phyloP scores from a whole-genome alignment of 176 grass and related monocot genomes.

The Aechmea fasciata region DNA sequence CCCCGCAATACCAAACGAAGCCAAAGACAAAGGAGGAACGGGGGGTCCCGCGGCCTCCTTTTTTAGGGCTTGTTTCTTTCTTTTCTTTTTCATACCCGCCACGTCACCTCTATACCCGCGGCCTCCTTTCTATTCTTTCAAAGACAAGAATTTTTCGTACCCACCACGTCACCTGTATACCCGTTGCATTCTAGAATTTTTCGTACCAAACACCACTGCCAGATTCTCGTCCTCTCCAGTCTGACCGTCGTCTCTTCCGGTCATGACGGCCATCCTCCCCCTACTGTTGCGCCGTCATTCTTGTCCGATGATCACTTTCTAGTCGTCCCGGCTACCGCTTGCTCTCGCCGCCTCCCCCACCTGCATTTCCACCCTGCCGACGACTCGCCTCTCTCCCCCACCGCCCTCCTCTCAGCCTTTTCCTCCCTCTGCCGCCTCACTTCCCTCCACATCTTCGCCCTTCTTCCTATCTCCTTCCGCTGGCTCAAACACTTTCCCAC shows the following conservation, averaged over 20 bases:
- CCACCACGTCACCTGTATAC: too few species aligned
- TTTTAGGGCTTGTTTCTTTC: too few species aligned
- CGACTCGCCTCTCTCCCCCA: slow-evolving; percentile 40
- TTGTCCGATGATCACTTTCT: slow-evolving; percentile 37
- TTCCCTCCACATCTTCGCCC: slow-evolving; percentile 50
- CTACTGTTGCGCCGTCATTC: background rate
- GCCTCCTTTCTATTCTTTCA: too few species aligned
- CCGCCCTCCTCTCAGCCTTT: slow-evolving; percentile 25
- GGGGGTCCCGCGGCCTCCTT: too few species aligned
- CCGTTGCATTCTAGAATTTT: too few species aligned
- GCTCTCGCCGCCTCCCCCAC: slow-evolving; percentile 34
- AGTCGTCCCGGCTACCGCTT: slow-evolving; percentile 20
- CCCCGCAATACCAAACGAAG: too few species aligned
- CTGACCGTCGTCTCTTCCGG: slow-evolving; percentile 34
- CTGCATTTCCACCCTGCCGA: slow-evolving; percentile 44
- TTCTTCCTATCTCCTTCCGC: slow-evolving; percentile 40
- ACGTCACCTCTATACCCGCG: too few species aligned
- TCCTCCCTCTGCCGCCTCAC: slow-evolving; percentile 37
- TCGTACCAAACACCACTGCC: too few species aligned
- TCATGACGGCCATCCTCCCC: background rate
- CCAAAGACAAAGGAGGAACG: too few species aligned
- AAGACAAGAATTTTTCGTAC: too few species aligned
- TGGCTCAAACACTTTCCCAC: slow-evolving; percentile 46
- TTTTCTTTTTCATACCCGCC: too few species aligned
- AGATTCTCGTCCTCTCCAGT: too few species aligned